Evolutionary conservation across 768 basidiomycete species (phyloP).

Genomic region (Pleurotus tuber-regium): DNA sequence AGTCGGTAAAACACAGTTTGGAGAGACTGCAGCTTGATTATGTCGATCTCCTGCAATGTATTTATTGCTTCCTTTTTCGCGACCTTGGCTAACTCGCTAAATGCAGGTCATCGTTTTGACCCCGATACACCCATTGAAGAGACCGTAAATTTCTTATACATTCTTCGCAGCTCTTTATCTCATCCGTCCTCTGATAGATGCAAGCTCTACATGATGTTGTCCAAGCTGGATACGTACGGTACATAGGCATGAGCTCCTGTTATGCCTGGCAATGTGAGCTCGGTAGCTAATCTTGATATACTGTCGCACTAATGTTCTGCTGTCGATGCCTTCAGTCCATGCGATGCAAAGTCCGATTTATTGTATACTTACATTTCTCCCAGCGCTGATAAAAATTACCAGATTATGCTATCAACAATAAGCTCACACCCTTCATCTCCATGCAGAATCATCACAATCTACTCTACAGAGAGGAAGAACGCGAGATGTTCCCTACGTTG

Average conservation of each 20-base stretch:
- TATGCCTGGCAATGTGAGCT: constrained; percentile 28
- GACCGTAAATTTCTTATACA: constrained; percentile 16
- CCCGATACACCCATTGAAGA: constrained; percentile 39
- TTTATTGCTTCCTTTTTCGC: constrained; percentile 5
- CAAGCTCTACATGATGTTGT: constrained; percentile 48
- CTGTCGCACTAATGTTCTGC: no score
- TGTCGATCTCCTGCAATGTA: constrained; percentile 57
- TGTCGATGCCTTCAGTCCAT: constrained; percentile 9
- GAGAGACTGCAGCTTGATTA: constrained; percentile 57
- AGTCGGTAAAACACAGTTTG: constrained; percentile 43
- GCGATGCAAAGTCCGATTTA: constrained; percentile 14
- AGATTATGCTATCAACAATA: constrained; percentile 40
- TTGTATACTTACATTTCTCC: background rate
- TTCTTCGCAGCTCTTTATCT: background rate
- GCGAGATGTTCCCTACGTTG: constrained; percentile 50
- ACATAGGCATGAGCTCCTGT: constrained; percentile 38
- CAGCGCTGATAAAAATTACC: background rate
- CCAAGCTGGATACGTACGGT: constrained; percentile 41
- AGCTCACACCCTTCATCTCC: constrained; percentile 53
- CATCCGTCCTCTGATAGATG: constrained; percentile 27
- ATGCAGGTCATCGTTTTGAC: constrained; percentile 35
- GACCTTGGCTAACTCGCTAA: background rate
- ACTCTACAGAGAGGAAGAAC: constrained; percentile 60
- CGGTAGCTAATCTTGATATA: background rate
- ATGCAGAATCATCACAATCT: constrained; percentile 65